Conservation (phyloP, 192 early-diverging fungal species). For the Gorgonomyces haynaldii region DNA sequence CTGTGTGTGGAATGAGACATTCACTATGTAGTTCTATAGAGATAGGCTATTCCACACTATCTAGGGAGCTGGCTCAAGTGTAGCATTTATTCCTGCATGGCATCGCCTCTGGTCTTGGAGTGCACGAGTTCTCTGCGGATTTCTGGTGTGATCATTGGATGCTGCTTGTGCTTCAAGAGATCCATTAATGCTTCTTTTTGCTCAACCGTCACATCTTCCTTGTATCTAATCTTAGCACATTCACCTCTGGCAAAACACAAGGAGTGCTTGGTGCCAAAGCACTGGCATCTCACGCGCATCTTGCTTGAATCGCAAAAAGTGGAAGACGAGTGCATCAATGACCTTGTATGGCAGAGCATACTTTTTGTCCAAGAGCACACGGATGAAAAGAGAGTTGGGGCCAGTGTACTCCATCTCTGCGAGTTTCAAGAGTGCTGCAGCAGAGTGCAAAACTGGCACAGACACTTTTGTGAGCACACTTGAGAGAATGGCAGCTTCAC, state of each 20-base stretch:
- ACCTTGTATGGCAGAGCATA: conserved; percentile 96
- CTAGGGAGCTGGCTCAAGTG: no score
- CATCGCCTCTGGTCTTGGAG: conserved; percentile 7
- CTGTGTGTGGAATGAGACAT: no score
- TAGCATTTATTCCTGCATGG: no score
- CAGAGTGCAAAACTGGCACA: conserved; percentile 91
- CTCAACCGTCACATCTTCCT: conserved; percentile 85
- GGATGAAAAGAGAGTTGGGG: conserved; percentile 87
- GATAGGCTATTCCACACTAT: no score
- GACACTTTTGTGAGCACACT: conserved; percentile 84
- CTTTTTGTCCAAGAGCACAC: conserved; percentile 93
- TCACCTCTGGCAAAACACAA: conserved; percentile 85
- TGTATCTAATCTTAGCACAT: conserved; percentile 50
- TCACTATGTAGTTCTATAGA: no score
- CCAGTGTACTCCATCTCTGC: conserved; percentile 98
- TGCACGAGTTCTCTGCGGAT: conserved; percentile 76
- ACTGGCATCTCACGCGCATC: conserved; percentile 80
- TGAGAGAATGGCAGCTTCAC: conserved; percentile 93
- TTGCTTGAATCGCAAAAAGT: conserved; percentile 80
- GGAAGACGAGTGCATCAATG: conserved; percentile 89
- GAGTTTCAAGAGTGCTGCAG: conserved; percentile 80
- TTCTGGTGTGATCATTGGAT: conserved; percentile 80
- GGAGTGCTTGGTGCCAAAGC: conserved; percentile 91
- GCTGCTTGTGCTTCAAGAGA: conserved; percentile 66
- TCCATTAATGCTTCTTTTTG: conserved; percentile 86